These are phyloP conservation scores for Edaphochlamys debaryana DNA, from an alignment of 139 green algal species.

Conservation along the genomic window DNA sequence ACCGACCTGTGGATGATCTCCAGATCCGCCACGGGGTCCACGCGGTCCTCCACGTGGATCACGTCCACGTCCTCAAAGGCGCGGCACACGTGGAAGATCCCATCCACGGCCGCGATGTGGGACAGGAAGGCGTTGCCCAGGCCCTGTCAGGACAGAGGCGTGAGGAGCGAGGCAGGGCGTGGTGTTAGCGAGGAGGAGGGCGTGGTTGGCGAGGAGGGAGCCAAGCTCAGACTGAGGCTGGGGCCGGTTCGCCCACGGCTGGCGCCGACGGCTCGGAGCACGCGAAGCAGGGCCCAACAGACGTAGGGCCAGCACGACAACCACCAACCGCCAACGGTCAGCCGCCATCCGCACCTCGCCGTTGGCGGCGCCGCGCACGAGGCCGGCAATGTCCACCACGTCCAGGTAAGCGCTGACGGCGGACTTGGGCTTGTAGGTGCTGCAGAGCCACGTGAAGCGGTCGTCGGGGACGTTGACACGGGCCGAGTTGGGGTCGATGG, in stretches of 20 bases:
- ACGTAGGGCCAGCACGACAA: too few species aligned
- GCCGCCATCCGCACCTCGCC: too few species aligned
- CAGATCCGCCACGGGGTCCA: slow-evolving; percentile 97
- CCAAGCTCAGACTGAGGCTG: too few species aligned
- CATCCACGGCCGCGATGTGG: slow-evolving; percentile 95
- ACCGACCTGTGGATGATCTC: slow-evolving; percentile 99
- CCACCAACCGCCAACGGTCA: too few species aligned
- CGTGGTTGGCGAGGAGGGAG: too few species aligned
- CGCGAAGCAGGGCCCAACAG: too few species aligned
- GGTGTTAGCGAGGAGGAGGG: too few species aligned
- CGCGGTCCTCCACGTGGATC: slow-evolving; percentile 83
- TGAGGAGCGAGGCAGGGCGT: too few species aligned
- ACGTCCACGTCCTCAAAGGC: slow-evolving; percentile 93
- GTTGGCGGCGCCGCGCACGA: slow-evolving; percentile 71
- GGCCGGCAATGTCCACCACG: slow-evolving; percentile 96
- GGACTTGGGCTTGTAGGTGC: slow-evolving; percentile 56
- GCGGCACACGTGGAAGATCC: slow-evolving; percentile 98
- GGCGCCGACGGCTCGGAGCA: too few species aligned
- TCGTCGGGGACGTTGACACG: slow-evolving; percentile 97
- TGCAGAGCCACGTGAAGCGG: slow-evolving; percentile 80
- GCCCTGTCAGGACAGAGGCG: slow-evolving; percentile 73
- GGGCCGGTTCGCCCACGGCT: too few species aligned
- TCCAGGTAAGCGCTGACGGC: slow-evolving; percentile 93
- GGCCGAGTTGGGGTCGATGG: slow-evolving; percentile 93
- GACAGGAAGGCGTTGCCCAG: slow-evolving; percentile 98